A percentile compares a stretch with the other conserved stretches of the same genome.
phyloP scores from a whole-genome alignment of 345 rosid species.

The Atalantia buxifolia region DNA sequence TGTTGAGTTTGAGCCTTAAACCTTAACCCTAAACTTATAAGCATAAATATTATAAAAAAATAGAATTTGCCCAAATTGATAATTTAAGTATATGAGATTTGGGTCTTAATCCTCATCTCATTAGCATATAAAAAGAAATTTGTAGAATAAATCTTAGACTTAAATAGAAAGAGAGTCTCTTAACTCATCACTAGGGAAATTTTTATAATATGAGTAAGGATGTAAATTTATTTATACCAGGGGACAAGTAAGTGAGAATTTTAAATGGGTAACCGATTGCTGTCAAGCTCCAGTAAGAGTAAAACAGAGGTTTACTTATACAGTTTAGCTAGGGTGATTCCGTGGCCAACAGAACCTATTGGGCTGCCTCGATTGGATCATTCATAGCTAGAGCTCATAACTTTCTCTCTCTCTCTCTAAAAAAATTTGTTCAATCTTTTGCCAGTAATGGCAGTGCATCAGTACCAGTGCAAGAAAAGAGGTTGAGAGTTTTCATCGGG shows the following conservation, averaged over 20 bases:
- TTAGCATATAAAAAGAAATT: too few species aligned
- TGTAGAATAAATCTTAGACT: too few species aligned
- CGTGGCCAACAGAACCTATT: slow-evolving; percentile 22
- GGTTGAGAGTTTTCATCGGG: slow-evolving; percentile 71
- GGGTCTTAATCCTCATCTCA: too few species aligned
- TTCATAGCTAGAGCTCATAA: slow-evolving; percentile 19
- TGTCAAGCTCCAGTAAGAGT: neutral
- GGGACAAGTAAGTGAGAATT: slow-evolving; percentile 16
- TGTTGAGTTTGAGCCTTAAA: too few species aligned
- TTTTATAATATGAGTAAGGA: too few species aligned
- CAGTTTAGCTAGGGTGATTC: neutral
- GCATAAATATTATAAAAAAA: too few species aligned
- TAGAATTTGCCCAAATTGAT: too few species aligned
- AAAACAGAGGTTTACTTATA: neutral
- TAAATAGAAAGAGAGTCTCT: too few species aligned
- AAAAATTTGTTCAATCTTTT: slow-evolving; percentile 26
- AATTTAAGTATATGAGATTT: too few species aligned
- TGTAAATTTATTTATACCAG: too few species aligned
- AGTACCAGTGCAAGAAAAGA: slow-evolving; percentile 55
- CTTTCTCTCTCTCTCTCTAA: slow-evolving; percentile 20
- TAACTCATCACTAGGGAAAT: too few species aligned
- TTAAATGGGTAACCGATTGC: slow-evolving; percentile 21
- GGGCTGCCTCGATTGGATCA: slow-evolving; percentile 62
- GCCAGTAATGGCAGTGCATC: slow-evolving; percentile 71
- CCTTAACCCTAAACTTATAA: too few species aligned